These are phyloP conservation scores for Ceratobasidium sp. DNA, from an alignment of 1,284 basidiomycete species.

Conservation along the genomic window DNA sequence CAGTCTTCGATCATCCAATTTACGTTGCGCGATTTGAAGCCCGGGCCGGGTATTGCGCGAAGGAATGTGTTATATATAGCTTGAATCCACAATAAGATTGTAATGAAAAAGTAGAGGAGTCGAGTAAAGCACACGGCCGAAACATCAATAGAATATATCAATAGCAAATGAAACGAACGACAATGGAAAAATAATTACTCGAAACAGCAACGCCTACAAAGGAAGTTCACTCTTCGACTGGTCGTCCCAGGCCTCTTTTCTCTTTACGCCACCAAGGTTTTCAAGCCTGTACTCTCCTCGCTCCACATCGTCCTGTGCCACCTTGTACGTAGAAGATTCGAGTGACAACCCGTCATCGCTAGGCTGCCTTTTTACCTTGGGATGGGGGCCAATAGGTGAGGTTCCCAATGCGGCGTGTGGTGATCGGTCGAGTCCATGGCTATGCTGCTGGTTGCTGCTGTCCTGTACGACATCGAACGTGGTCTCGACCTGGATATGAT, in stretches of 20 bases:
- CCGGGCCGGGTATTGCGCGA: too few species aligned
- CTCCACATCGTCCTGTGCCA: slow-evolving; percentile 20
- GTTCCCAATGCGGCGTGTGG: not conserved
- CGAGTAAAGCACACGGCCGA: too few species aligned
- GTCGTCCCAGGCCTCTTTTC: slow-evolving; percentile 25
- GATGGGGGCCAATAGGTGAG: not conserved
- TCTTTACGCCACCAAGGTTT: slow-evolving; percentile 20
- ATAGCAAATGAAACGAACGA: slow-evolving; percentile 6
- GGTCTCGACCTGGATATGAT: slow-evolving; percentile 34
- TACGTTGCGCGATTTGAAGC: too few species aligned
- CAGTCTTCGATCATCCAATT: too few species aligned
- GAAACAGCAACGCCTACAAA: not conserved
- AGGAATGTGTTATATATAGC: too few species aligned
- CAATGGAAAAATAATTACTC: not conserved
- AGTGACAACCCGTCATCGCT: slow-evolving; percentile 36
- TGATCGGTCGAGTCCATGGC: not conserved
- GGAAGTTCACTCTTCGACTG: slow-evolving; percentile 11
- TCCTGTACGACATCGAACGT: slow-evolving; percentile 38
- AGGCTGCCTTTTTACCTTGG: not conserved
- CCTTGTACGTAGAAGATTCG: slow-evolving; percentile 28
- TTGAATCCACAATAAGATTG: too few species aligned
- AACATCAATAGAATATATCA: not conserved
- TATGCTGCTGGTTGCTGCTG: not conserved
- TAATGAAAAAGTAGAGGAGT: too few species aligned
- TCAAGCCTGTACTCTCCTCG: slow-evolving; percentile 24